phyloP scores from a whole-genome alignment of 805 yeast species.

The Starmerella bombicola region DNA sequence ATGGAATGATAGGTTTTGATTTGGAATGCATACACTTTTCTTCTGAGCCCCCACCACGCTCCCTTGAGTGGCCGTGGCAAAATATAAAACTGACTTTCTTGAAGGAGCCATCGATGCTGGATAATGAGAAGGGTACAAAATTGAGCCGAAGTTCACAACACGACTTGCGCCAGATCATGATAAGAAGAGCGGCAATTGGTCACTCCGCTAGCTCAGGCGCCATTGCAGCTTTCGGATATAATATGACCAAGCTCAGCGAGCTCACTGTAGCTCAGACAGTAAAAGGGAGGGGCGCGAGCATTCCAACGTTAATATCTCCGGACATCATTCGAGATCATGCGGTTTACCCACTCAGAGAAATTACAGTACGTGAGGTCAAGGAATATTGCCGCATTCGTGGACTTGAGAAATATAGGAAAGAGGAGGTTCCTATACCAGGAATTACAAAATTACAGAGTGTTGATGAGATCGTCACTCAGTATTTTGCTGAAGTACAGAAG shows the following conservation, averaged over 20 bases:
- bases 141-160: conserved; percentile 45
- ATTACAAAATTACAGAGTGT: conserved; percentile 66
- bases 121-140: not conserved
- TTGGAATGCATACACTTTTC: conserved; percentile 39
- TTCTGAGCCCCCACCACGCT: not conserved
- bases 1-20: conserved; percentile 58
- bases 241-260: conserved; percentile 75
- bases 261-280: conserved; percentile 67
- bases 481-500: conserved; percentile 57
- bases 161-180: conserved; percentile 44
- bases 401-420: conserved; percentile 30
- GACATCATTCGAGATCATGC: conserved; percentile 1
- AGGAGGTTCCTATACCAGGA: conserved; percentile 25
- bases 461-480: conserved; percentile 61
- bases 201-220: conserved; percentile 38
- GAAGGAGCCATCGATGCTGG: conserved; percentile 4
- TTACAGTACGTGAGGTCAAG: conserved; percentile 53
- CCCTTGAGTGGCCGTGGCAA: conserved; percentile 20
- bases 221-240: conserved; percentile 55
- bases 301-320: conserved; percentile 33
- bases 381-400: conserved; percentile 39
- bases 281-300: conserved; percentile 69
- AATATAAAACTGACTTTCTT: conserved; percentile 3
- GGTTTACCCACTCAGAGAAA: conserved; percentile 63
- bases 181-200: conserved; percentile 36